These are phyloP conservation scores for Xylaria sp. DNA, from an alignment of 2,329 filamentous ascomycete genomes.

Conservation along the genomic window DNA sequence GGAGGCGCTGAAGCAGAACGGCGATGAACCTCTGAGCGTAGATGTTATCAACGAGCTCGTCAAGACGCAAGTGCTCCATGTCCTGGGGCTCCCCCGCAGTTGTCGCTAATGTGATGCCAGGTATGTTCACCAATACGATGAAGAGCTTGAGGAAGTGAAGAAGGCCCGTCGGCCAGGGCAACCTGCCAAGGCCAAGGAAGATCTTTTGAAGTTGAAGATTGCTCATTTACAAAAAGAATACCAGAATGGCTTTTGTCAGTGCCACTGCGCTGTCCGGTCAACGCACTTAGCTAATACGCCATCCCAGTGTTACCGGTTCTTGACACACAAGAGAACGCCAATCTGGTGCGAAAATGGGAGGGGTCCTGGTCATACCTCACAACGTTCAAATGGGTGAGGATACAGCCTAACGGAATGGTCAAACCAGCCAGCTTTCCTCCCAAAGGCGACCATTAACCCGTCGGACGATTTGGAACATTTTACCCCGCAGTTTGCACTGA, in stretches of 20 bases:
- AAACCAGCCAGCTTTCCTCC: conserved; percentile 84
- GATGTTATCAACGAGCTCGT: conserved; percentile 71
- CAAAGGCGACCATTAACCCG: conserved; percentile 56
- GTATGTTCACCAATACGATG: conserved; percentile 75
- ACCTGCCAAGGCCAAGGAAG: conserved; percentile 80
- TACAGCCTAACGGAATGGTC: conserved; percentile 72
- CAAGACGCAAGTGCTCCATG: conserved; percentile 62
- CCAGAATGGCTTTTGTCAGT: conserved; percentile 81
- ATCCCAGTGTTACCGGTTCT: conserved; percentile 77
- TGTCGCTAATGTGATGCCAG: conserved; percentile 52
- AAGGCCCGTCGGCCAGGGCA: conserved; percentile 80
- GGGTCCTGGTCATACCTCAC: conserved; percentile 85
- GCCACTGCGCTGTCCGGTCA: not conserved
- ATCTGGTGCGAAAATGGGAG: conserved; percentile 78
- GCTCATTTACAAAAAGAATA: conserved; percentile 81
- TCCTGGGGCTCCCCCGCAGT: not conserved
- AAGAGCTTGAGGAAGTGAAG: conserved; percentile 74
- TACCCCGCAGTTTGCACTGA: conserved; percentile 19
- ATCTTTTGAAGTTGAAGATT: conserved; percentile 78
- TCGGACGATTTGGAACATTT: conserved; percentile 19
- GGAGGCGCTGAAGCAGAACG: conserved; percentile 67
- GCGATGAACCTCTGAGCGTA: conserved; percentile 61
- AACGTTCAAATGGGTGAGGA: conserved; percentile 79
- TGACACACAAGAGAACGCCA: conserved; percentile 71
- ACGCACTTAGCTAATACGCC: conserved; percentile 42